Percentiles rank a stretch among this genome's conserved stretches.
These are phyloP conservation scores for Vigna angularis DNA, from an alignment of 306 rosid species.

Conservation along the genomic window DNA sequence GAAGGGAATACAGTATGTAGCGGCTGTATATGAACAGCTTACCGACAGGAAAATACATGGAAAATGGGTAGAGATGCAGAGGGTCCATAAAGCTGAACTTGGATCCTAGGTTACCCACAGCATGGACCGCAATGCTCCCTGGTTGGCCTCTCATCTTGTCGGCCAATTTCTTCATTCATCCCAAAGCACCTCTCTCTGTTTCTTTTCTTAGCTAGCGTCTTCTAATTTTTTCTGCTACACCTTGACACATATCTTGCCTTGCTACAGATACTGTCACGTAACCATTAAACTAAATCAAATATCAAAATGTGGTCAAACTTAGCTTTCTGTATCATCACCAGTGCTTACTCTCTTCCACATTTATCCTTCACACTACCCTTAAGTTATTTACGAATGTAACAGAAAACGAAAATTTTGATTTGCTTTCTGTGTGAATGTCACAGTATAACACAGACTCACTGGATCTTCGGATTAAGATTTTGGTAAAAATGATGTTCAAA, in stretches of 20 bases:
- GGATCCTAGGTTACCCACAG: conserved; percentile 42
- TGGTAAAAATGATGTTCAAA: not conserved
- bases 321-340: not conserved
- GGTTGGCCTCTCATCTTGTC: conserved; percentile 49
- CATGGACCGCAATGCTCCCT: conserved; percentile 68
- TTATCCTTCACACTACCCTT: conserved; percentile 5
- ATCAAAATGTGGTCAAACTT: conserved; percentile 27
- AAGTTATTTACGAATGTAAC: not conserved
- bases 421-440: not conserved
- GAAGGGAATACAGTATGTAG: conserved; percentile 28
- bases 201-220: conserved; percentile 20
- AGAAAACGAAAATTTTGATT: not conserved
- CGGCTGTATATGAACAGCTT: conserved; percentile 39
- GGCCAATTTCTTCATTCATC: conserved; percentile 55
- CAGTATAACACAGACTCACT: not conserved
- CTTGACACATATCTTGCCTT: not conserved
- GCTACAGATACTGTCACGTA: not conserved
- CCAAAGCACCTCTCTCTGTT: conserved; percentile 28
- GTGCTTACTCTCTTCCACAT: not conserved
- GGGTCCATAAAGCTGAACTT: conserved; percentile 47
- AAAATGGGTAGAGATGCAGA: conserved; percentile 72
- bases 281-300: conserved; percentile 17
- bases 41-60: conserved; percentile 73
- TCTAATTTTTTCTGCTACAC: conserved; percentile 10
- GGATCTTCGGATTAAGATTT: not conserved